Conservation (phyloP, 495 filamentous ascomycete genomes). For the Aspergillus taichungensis region DNA sequence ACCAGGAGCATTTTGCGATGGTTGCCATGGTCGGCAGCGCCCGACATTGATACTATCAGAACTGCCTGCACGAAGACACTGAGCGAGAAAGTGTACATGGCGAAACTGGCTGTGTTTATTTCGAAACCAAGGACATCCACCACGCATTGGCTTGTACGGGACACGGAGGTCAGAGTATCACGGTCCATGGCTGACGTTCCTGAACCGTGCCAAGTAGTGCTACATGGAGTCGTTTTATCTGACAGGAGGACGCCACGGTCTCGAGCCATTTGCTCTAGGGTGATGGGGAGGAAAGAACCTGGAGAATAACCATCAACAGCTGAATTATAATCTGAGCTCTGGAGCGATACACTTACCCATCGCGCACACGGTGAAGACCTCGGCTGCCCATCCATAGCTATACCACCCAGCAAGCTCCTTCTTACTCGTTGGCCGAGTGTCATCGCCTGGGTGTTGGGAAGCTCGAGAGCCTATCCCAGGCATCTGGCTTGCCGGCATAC, state of each 20-base stretch:
- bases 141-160: slow-evolving; percentile 61
- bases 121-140: slow-evolving; percentile 73
- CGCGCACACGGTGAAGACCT: slow-evolving; percentile 90
- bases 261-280: slow-evolving; percentile 84
- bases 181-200: slow-evolving; percentile 8
- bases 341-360: slow-evolving; percentile 47
- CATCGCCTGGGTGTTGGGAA: slow-evolving; percentile 66
- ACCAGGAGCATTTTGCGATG: slow-evolving; percentile 85
- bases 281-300: slow-evolving; percentile 96
- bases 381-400: slow-evolving; percentile 93
- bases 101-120: slow-evolving; percentile 94
- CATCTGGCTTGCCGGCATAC: slow-evolving; percentile 18
- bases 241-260: slow-evolving; percentile 78
- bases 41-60: slow-evolving; percentile 90
- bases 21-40: slow-evolving; percentile 89
- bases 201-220: slow-evolving; percentile 32
- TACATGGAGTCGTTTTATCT: slow-evolving; percentile 66
- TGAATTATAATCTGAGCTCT: not conserved
- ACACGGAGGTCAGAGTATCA: not conserved
- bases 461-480: slow-evolving; percentile 7
- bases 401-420: slow-evolving; percentile 94
- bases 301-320: slow-evolving; percentile 1
- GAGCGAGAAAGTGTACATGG: slow-evolving; percentile 95
- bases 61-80: slow-evolving; percentile 84
- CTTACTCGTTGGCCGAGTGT: slow-evolving; percentile 74